A percentile compares a stretch with the other conserved stretches of the same genome.
These are phyloP conservation scores for Pyrenula aspistea DNA, from an alignment of 495 filamentous ascomycete species.

Conservation along the genomic window DNA sequence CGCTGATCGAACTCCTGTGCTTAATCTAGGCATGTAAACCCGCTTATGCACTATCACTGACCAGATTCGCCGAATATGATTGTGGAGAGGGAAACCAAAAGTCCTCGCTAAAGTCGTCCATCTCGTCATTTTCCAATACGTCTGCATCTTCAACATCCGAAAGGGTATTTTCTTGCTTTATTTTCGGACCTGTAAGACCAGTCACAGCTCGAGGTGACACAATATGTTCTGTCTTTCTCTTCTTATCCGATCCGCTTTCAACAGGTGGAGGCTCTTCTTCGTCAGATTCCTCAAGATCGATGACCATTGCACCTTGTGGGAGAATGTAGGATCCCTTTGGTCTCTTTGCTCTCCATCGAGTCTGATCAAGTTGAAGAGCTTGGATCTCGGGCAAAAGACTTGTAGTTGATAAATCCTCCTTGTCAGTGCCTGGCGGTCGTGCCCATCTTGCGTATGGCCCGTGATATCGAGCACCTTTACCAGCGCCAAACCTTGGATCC, in stretches of 20 bases:
- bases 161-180: too few relatives aligned
- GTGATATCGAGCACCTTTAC: slow-evolving; percentile 29
- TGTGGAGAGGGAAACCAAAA: background rate
- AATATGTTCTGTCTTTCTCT: too few relatives aligned
- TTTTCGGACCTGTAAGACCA: too few relatives aligned
- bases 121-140: background rate
- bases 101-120: background rate
- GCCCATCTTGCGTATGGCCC: slow-evolving; percentile 35
- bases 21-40: too few relatives aligned
- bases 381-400: slow-evolving; percentile 12
- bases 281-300: background rate
- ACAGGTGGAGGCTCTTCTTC: background rate
- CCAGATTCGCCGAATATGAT: background rate
- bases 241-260: too few relatives aligned
- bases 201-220: too few relatives aligned
- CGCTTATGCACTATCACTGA: background rate
- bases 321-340: slow-evolving; percentile 4
- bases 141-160: background rate
- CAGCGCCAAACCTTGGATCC: slow-evolving; percentile 30
- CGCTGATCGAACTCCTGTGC: too few relatives aligned
- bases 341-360: background rate
- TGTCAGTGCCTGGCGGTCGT: slow-evolving; percentile 13
- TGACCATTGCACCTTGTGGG: background rate
- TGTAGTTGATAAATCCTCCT: slow-evolving; percentile 7
- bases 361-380: slow-evolving; percentile 20